Evolutionary conservation across 2,329 filamentous ascomycete genomes (phyloP), one percentile per base, ranked within the genome.

Genomic region (Blastomyces silverae): DNA sequence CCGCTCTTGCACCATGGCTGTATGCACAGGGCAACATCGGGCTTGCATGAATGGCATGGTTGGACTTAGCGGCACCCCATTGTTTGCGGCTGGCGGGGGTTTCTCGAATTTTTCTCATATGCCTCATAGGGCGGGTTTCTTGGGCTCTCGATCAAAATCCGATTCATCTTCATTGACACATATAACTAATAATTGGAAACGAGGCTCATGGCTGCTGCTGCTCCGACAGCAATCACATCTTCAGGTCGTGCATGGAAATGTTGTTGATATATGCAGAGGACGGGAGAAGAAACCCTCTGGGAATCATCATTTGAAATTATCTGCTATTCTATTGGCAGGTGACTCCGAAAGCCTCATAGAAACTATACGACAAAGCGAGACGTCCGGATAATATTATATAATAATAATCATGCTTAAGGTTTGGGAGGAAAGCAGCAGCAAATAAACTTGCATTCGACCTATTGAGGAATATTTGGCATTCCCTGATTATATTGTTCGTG

Each of bases 31-130:
- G 57, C 37, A 44, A 60, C 57, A 60, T 60, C 3, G 22, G 59
- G 42, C 59, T 34, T 61, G 44, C 59, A 61, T 61, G 59, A 48
- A 61, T 61, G 28, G 59, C 20, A 34, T 61, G 59, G 22, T 34
- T 44, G 44, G 25, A 17, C 39, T 59, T 57, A n/a, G 55, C 20
- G 20, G 31, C n/a, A 31, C n/a, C 11, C 11, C 25, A 28, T 15
- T 59, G 56, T 42, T n/a, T 39, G 55, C 44, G 13, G 57, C n/a
- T 20, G 25, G 22, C 11, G 11, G 57, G 17, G 4, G 8, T 10
- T 17, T 39, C 25, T 20, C 46, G n/a, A 15, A 20, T 22, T 28
- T 28, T 61, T 34, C 37, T 44, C n/a, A 34, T 22, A 15, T 15
- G 8, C 59, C 44, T 13, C 28, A 17, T 39, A 60, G 10, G 22